Base-by-base conservation (phyloP, 805 yeast genomes). In the Isabelozyma rhagii region DNA sequence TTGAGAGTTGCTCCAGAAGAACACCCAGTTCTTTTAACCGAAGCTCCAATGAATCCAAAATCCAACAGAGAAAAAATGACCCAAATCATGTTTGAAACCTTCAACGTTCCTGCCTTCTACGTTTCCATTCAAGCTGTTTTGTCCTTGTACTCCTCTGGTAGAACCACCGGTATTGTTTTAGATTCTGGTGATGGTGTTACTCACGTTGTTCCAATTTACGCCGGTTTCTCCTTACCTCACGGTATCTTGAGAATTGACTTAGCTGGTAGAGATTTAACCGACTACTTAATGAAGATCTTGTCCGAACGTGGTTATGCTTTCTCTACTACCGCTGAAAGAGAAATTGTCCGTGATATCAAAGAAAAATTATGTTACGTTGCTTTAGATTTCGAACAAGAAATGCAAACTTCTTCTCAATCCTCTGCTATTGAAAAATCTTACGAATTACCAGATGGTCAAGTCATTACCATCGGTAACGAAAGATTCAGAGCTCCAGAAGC, bases 161-260 rank as follows among this genome's bases (percentile, higher is more conserved):
- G 98, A 88, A 96, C 98, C 67, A 94, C 99, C 62, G 99, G 99
- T 90, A 92, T 93, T 69, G 99, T 94, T 60, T 85, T 94, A 75
- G 99, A 93, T 82, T 92, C 97, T 60, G 99, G 99, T 86, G 99
- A 93, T 74, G 99, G 99, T 89, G 98, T 94, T 67, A 92, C 98
- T 69, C 98, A 93, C 96, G 97, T 93, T 78, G 99, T 94, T 61
- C 99, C 99, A 78, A 93, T 94, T 74, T 94, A 94, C 80, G 97
- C 97, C 64, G 99, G 99, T 82, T 94, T 92, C 96, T 88, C 98
- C 54, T 83, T 94, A 73, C 97, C 97, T 70, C 97, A 93, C 78
- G 98, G 97, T 75, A 94, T 94, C 73, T 84, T 89, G 82, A 91
- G 99, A 87, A 87, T 94, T 68, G 97, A 94, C 79, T 84, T 94